Evolutionary conservation across 352 stramenopile genomes (phyloP), one percentile per base, ranked within the genome.

Genomic region (Pseudoperonospora humuli): DNA sequence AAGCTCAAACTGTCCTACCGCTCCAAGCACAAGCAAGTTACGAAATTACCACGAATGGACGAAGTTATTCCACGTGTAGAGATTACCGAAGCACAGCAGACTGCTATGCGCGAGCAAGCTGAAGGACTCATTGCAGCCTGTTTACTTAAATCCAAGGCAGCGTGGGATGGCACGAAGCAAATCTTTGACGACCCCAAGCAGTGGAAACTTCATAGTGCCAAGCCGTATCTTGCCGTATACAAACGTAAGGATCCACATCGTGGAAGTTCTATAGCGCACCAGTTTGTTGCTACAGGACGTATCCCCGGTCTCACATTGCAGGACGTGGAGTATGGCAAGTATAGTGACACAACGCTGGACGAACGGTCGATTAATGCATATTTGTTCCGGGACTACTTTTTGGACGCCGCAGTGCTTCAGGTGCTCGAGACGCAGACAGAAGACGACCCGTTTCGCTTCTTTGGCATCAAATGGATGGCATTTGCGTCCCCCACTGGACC

Each of bases 391-490:
- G 74, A 86, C 24, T 67, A 70, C 44, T 86, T 86, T 40, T 42
- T 89, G 19, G 77, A 89, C 45, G 77, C 74, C 1, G 77, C 64
- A 1, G 63, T 88, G 39, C 64, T 88, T n/a, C 48, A 73, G n/a
- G 50, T 72, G 3, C 62, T 78, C 7, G 73, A 86, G 43, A 62
- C 67, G 6, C 68, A 81, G 55, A 78, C 57, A 5, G 61, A 75
- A 1, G 63, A 71, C 47, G 76, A 88, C 29, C 50, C 61, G 27
- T 88, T 88, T 48, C 57, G 60, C 28, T 86, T 86, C 40, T 86
- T 84, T 43, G 76, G 76, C n/a, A 57, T 88, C 33, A 88, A 88
- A 48, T 88, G 76, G 76, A 61, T 79, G 33, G 71, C 74, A 14
- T 75, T 68, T 23, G 51, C 63, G 1, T 66, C 57, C n/a, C 59